Percentiles rank a stretch among this genome's conserved stretches.
These are phyloP conservation scores for Candida broadrunensis DNA, from an alignment of 805 yeast genomes.

Conservation along the genomic window DNA sequence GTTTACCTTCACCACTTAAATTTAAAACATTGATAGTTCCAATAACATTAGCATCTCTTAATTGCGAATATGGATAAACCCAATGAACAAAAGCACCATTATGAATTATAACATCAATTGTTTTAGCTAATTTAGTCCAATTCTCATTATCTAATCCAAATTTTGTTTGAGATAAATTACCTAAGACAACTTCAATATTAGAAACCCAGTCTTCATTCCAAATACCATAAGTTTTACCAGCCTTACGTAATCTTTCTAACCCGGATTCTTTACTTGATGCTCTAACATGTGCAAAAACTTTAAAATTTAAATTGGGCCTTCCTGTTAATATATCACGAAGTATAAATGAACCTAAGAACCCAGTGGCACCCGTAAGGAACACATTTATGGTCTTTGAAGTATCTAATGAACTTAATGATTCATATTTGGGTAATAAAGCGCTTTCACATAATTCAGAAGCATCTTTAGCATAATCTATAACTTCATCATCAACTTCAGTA, in stretches of 20 bases:
- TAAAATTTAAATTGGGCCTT: constrained; percentile 50
- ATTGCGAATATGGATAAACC: constrained; percentile 91
- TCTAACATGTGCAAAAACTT: constrained; percentile 86
- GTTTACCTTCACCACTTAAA: constrained; percentile 72
- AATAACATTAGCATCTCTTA: constrained; percentile 90
- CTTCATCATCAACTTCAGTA: constrained; percentile 19
- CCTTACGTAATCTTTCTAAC: constrained; percentile 66
- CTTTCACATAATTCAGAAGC: constrained; percentile 52
- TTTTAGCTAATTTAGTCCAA: constrained; percentile 58
- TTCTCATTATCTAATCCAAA: constrained; percentile 61
- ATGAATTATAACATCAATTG: constrained; percentile 82
- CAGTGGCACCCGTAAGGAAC: constrained; percentile 94
- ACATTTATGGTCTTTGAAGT: constrained; percentile 47
- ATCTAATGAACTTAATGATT: constrained; percentile 38
- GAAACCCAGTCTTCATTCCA: constrained; percentile 63
- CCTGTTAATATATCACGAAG: constrained; percentile 66
- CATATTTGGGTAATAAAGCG: constrained; percentile 43
- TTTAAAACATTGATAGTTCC: constrained; percentile 82
- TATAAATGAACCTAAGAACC: constrained; percentile 91
- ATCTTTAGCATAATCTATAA: constrained; percentile 64
- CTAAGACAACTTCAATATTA: constrained; percentile 70
- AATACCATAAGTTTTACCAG: constrained; percentile 80
- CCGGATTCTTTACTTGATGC: constrained; percentile 71
- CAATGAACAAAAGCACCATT: constrained; percentile 99
- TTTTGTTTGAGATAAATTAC: constrained; percentile 69